Base-by-base conservation (phyloP, 768 basidiomycete species). In the Omphalotus guepiniiformis region DNA sequence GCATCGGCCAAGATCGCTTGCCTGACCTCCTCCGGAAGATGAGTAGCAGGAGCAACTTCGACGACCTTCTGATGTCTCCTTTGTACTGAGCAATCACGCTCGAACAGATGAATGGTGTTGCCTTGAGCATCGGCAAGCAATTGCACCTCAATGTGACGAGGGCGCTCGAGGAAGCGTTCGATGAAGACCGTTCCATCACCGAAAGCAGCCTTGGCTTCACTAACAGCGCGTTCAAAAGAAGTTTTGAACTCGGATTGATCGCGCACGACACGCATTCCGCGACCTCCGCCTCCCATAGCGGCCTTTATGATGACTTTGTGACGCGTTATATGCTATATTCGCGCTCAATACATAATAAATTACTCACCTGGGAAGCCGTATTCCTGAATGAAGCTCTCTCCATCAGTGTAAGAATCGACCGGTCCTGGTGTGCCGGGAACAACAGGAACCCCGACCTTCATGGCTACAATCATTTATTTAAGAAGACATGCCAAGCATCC, bases 111-210 rank as follows among this genome's bases (percentile, higher is more conserved):
- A 52, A 99, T 91, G 28, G 89, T 88, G 74, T 98, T 98, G 30
- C 96, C 96, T 45, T 81, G 68, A 2, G 78, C 82, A 62, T 99
- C 96, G 12, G 93, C 96, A 40, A 99, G 76, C 50, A 98, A 66
- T 69, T 98, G 95, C 27, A 96, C 94, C 67, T 98, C 96, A 52
- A 99, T 98, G 67, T 99, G 96, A 56, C 93, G 83, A 8, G 96
- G 96, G 42, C 89, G 87, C 66, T 97, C 94, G 46, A 98, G 78
- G 76, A 92, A 93, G 57, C 94, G 92, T 62, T 98, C 96, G 62
- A 98, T 96, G 70, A 99, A 98, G 54, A 98, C 96, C 25, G 94
- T 98, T 26, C 96, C 96, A 60, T 99, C 93, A 45, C 96, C 96
- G 62, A 99, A 99, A 15, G 96, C 93, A 41, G 91, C 80, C 68